Conservation (phyloP, 2,329 filamentous ascomycete species). For the Aspergillus awamori region DNA sequence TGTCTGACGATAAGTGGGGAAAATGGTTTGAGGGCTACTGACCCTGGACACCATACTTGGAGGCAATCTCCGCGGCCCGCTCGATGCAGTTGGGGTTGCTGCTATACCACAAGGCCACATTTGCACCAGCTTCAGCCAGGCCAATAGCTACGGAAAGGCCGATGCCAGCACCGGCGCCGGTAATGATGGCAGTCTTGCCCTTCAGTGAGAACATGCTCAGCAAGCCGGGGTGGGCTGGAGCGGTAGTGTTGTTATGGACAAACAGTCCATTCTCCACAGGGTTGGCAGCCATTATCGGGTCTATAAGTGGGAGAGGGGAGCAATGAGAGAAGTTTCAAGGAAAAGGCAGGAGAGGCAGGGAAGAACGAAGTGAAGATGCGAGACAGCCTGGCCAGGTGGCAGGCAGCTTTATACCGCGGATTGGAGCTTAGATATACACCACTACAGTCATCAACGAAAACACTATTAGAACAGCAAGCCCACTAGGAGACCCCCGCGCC, state of each 20-base stretch:
- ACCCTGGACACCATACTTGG: slow-evolving; percentile 67
- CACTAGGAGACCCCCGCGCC: background rate
- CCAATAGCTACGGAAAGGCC: slow-evolving; percentile 66
- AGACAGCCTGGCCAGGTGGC: background rate
- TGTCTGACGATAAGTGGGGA: background rate
- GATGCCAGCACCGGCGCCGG: slow-evolving; percentile 71
- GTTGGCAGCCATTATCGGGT: slow-evolving; percentile 36
- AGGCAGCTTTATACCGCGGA: background rate
- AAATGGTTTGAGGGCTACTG: slow-evolving; percentile 5
- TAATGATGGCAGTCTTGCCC: slow-evolving; percentile 70
- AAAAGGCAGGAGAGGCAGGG: background rate
- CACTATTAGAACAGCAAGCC: background rate
- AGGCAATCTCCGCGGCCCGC: slow-evolving; percentile 65
- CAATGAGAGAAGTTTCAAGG: background rate
- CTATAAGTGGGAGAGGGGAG: background rate
- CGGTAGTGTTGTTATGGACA: slow-evolving; percentile 58
- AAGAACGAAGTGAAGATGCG: background rate
- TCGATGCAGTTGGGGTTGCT: slow-evolving; percentile 66
- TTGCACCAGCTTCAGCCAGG: slow-evolving; percentile 70
- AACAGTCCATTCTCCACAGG: slow-evolving; percentile 54
- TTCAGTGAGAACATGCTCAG: slow-evolving; percentile 70
- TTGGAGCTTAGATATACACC: background rate
- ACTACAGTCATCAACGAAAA: background rate
- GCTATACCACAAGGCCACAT: slow-evolving; percentile 74
- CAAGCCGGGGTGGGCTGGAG: slow-evolving; percentile 53